Base-by-base conservation (phyloP, 306 rosid species). In the Pterocarpus santalinus region DNA sequence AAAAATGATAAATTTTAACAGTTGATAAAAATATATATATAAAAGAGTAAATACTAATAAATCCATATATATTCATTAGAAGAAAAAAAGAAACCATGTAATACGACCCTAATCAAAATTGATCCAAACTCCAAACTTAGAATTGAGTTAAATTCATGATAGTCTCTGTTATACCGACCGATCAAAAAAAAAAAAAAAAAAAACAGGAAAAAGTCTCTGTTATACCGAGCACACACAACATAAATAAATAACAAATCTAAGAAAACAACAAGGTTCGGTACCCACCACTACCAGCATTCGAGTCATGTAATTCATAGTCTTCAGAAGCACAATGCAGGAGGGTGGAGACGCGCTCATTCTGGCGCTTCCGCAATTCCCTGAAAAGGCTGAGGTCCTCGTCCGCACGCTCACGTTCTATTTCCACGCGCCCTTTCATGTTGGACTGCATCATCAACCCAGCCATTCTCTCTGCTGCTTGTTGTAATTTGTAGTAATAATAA, bases 331-430 rank as follows among this genome's bases (percentile, higher is more conserved):
- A 84, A 5, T 79, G 88, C 16, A 91, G 89, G 73, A 94, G 82
- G 80, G 73, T 90, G 4, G 85, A 58, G 6, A 57, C 17, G 1
- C 84, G 74, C 8, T 91, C 92, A 68, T 73, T 90, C 49, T 87
- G 86, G 6, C 73, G 88, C 56, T 86, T 89, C 64, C 84, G 70
- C 83, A 94, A 53, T 32, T 94, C 97, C 75, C 75, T 63, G 81
- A 94, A 94, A 12, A 94, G 94, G 1, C 80, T 28, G 17, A 94
- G 94, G n/a, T 92, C 98, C 0, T 82, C 84, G n/a, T 72, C 84
- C 58, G 30, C 32, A 55, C 67, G 44, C 0, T 78, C 82, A 56
- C 41, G 57, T 60, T 79, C 77, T 44, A 44, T 22, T 4, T 80
- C 76, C 65, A 22, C 55, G 14, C 57, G 47, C 5, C 83, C 65